Evolutionary conservation across 805 yeast genomes (phyloP).

Genomic region (Sugiyamaella boreocaroliniensis): DNA sequence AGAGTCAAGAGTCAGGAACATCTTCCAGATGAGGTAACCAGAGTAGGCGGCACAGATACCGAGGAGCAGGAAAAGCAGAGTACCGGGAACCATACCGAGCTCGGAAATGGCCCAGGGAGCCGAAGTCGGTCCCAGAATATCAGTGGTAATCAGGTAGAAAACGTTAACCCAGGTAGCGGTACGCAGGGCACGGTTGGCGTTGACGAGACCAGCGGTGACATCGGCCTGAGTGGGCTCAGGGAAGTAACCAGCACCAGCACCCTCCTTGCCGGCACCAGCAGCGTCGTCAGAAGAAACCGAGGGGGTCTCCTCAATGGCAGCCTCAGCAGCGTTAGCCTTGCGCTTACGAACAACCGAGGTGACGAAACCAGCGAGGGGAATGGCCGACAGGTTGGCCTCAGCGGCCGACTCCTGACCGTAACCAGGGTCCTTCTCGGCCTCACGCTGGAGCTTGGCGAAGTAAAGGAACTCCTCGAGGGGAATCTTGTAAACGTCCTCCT

Average conservation of each 20-base stretch:
- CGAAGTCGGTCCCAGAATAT: conserved; percentile 40
- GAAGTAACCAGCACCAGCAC: background rate
- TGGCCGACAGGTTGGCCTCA: conserved; percentile 9
- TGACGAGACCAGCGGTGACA: background rate
- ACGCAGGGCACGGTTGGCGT: conserved; percentile 20
- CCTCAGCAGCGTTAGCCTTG: background rate
- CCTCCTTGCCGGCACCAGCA: background rate
- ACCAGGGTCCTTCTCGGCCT: conserved; percentile 12
- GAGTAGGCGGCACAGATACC: conserved; percentile 40
- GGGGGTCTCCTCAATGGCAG: background rate
- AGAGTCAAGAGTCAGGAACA: conserved; percentile 36
- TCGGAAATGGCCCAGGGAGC: conserved; percentile 43
- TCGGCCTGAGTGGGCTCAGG: conserved; percentile 3
- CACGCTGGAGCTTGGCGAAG: conserved; percentile 18
- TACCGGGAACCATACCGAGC: conserved; percentile 42
- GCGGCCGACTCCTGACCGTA: conserved; percentile 9
- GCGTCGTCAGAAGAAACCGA: background rate
- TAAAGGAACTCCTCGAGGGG: conserved; percentile 22
- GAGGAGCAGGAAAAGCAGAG: conserved; percentile 36
- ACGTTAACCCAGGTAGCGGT: conserved; percentile 27
- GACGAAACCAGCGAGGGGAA: conserved; percentile 9
- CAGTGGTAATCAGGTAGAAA: conserved; percentile 44
- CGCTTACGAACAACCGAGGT: background rate
- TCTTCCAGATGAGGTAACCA: conserved; percentile 35
- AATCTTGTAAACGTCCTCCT: conserved; percentile 8